Evolutionary conservation across 164 flowering plant genomes (phyloP).

Genomic region (Magnolia changhungtana): DNA sequence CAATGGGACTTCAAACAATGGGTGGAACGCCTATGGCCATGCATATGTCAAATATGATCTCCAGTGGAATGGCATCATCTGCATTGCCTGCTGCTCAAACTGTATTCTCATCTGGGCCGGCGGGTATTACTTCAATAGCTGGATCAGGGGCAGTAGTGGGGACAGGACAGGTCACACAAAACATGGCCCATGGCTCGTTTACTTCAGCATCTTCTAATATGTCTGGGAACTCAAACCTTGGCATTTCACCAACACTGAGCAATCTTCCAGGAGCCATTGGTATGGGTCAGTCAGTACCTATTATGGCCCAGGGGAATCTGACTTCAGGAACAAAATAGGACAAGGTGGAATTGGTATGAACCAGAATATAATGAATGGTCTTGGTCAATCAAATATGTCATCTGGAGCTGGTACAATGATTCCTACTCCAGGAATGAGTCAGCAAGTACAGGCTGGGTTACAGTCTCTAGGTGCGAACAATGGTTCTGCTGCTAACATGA

Average conservation of each 20-base stretch:
- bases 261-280: slow-evolving; percentile 60
- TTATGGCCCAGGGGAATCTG: slow-evolving; percentile 62
- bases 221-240: slow-evolving; percentile 56
- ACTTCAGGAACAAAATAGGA: slow-evolving; percentile 55
- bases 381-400: slow-evolving; percentile 46
- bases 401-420: slow-evolving; percentile 78
- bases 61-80: slow-evolving; percentile 83
- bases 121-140: slow-evolving; percentile 46
- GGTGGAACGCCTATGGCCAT: slow-evolving; percentile 65
- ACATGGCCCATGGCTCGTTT: slow-evolving; percentile 48
- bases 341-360: slow-evolving; percentile 67
- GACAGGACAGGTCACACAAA: slow-evolving; percentile 52
- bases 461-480: slow-evolving; percentile 48
- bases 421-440: slow-evolving; percentile 86
- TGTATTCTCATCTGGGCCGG: slow-evolving; percentile 61
- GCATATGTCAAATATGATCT: slow-evolving; percentile 90
- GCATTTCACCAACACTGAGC: slow-evolving; percentile 59
- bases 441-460: slow-evolving; percentile 57
- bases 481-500: slow-evolving; percentile 54
- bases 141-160: slow-evolving; percentile 61
- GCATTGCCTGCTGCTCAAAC: slow-evolving; percentile 53
- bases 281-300: slow-evolving; percentile 59
- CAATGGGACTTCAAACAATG: slow-evolving; percentile 66
- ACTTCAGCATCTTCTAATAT: slow-evolving; percentile 54
- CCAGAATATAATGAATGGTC: slow-evolving; percentile 56